phyloP scores from a whole-genome alignment of 306 rosid genomes.

The Delonix regia region DNA sequence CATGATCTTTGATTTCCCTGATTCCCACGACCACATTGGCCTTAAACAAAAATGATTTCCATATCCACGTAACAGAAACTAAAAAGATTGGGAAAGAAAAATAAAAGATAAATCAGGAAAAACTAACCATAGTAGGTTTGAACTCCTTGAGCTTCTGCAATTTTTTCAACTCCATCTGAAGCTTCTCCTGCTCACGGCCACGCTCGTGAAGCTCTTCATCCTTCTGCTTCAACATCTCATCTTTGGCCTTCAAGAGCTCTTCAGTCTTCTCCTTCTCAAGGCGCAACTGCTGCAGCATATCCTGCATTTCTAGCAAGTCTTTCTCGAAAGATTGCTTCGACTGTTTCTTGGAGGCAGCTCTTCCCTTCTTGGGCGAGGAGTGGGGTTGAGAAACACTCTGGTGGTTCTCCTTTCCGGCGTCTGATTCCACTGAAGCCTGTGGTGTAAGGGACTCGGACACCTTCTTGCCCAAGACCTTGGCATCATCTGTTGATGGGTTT shows the following conservation, averaged over 20 bases:
- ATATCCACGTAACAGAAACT: not conserved
- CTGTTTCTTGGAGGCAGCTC: constrained; percentile 62
- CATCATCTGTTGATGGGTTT: constrained; percentile 47
- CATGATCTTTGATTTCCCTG: too few relatives aligned
- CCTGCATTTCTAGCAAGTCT: constrained; percentile 81
- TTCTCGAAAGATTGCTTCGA: constrained; percentile 64
- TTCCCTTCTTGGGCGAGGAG: constrained; percentile 42
- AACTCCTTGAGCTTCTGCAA: constrained; percentile 87
- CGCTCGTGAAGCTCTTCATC: constrained; percentile 72
- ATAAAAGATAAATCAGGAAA: not conserved
- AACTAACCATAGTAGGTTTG: constrained; percentile 79
- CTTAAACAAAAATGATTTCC: not conserved
- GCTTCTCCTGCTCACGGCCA: constrained; percentile 70
- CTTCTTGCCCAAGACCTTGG: constrained; percentile 42
- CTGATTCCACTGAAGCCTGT: constrained; percentile 6
- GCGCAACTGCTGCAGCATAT: constrained; percentile 57
- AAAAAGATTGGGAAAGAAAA: not conserved
- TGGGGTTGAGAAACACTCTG: constrained; percentile 49
- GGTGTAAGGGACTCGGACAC: constrained; percentile 29
- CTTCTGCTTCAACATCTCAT: constrained; percentile 68
- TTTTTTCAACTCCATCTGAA: constrained; percentile 76
- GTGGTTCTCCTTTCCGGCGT: constrained; percentile 49
- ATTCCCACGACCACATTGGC: too few relatives aligned
- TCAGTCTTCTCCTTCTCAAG: constrained; percentile 86
- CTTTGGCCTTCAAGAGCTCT: constrained; percentile 75